A percentile compares a stretch with the other conserved stretches of the same genome.
Evolutionary conservation across 257 asterid genomes (phyloP).

Genomic region (Linderniella brevidens): DNA sequence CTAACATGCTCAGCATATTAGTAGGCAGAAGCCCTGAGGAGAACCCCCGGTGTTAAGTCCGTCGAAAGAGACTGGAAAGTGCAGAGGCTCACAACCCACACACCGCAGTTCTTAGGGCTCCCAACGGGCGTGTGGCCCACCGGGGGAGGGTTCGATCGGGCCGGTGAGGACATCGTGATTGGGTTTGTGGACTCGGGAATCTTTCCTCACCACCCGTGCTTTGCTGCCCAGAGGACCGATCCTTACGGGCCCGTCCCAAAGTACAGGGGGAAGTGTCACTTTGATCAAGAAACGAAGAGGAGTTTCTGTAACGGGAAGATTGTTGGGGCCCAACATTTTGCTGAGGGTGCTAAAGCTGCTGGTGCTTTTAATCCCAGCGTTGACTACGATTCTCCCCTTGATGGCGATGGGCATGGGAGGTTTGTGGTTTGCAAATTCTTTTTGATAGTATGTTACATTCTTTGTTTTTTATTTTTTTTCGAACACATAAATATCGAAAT

Average conservation of each 20-base stretch:
- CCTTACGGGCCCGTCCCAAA: slow-evolving; percentile 80
- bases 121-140: slow-evolving; percentile 99
- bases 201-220: slow-evolving; percentile 86
- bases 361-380: slow-evolving; percentile 70
- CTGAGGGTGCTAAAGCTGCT: slow-evolving; percentile 86
- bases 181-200: slow-evolving; percentile 99
- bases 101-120: slow-evolving; percentile 94
- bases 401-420: slow-evolving; percentile 99
- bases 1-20: slow-evolving; percentile 11
- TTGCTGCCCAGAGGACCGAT: slow-evolving; percentile 52
- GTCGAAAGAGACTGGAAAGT: slow-evolving; percentile 97
- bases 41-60: slow-evolving; percentile 77
- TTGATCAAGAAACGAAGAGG: slow-evolving; percentile 57
- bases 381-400: slow-evolving; percentile 84
- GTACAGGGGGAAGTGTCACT: slow-evolving; percentile 83
- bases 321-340: slow-evolving; percentile 97
- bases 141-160: slow-evolving; percentile 88
- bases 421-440: slow-evolving; percentile 4
- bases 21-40: slow-evolving; percentile 75
- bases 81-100: slow-evolving; percentile 85
- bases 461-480: too few relatives aligned
- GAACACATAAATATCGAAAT: too few relatives aligned
- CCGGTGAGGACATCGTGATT: slow-evolving; percentile 93
- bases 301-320: slow-evolving; percentile 87
- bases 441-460: too few relatives aligned